Evolutionary conservation across 1,284 basidiomycete species (phyloP), one percentile per base, ranked within the genome.

Genomic region (Trichosporon faecale): DNA sequence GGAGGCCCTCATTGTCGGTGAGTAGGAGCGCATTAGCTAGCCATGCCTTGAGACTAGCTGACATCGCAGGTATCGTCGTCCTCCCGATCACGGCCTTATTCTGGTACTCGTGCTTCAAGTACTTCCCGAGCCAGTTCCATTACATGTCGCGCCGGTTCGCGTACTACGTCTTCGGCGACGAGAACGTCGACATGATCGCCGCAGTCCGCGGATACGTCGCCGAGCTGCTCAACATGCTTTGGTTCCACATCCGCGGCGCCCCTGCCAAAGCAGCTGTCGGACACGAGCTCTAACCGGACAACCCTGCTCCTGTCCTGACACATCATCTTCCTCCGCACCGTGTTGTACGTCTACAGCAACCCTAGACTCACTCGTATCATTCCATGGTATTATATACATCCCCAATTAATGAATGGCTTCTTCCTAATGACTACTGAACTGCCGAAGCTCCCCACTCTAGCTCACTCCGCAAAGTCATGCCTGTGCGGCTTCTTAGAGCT

Each of bases 91-190:
- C 77, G 44, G 67, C 75, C 66, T 72, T 84, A n/a, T 80, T 85
- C 76, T 82, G 79, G 77, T 73, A 79, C 73, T 82, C 82, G 25
- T 74, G 82, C 40, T 75, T 80, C 72, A 80, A 75, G 69, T 84
- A 83, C 75, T 78, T 80, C 70, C 84, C 84, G 8, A 67, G 70
- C 9, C 82, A 85, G 73, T 64, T 82, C 64, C 71, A 73, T 27
- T 84, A 84, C 76, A 75, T 85, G 29, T 74, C 77, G 29, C 75
- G 78, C 8, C 78, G 84, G 40, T 81, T 80, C 73, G 75, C 80
- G 35, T 85, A 84, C 76, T 85, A 85, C 70, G 76, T 84, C 7
- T 82, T 78, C 66, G 84, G 80, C 4, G 82, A 84, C 71, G 83
- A 84, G 73, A 75, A 60, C 23, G 72, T 72, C 67, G 69, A 70